Evolutionary conservation across 208 protist species (phyloP), one percentile per base, ranked within the genome.

Genomic region (Trypanosoma melophagium): DNA sequence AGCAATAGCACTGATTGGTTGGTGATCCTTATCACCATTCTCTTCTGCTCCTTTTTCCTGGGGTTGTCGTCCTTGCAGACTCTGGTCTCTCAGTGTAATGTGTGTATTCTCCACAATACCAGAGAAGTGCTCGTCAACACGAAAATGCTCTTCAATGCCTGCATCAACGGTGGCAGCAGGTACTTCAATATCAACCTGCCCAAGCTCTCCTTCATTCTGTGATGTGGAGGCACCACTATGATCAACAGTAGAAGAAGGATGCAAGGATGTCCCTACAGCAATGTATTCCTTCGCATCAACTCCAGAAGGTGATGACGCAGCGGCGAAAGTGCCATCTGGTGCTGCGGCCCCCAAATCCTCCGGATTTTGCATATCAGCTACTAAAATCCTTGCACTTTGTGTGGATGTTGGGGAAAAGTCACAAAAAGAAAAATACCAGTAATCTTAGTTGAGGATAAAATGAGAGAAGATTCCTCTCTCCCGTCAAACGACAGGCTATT

Each of bases 341-440:
- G 49, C 21, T 56, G 60, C 31, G 24, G 25, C 31, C 17, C 42
- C 50, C 25, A 13, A 24, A 9, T 56, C 28, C 31, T 25, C 41
- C 13, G 14, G 4, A 12, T 45, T 3, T 66, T 66, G 60, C 60
- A 66, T 66, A 7, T 52, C 28, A 28, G 13, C 24, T 24, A n/a
- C 17, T n/a, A 7, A n/a, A 24, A 60, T 7, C 12, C 5, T 35
- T 35, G 28, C 28, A 35, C 28, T 35, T 1, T 35, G 28, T 35
- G 28, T 35, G 28, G 28, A 35, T n/a, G n/a, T n/a, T n/a, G n/a
- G 28, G 28, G 28, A 35, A 35, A 35, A 35, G 28, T 35, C 28
- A 35, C 28, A 35, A 35, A 35, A 35, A 35, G 28, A 5, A 1
- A 35, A 35, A 35, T 35, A 35, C 28, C 28, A 35, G 28, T 35